Evolutionary conservation across 257 asterid species (phyloP).

Genomic region (Ilex asprella): DNA sequence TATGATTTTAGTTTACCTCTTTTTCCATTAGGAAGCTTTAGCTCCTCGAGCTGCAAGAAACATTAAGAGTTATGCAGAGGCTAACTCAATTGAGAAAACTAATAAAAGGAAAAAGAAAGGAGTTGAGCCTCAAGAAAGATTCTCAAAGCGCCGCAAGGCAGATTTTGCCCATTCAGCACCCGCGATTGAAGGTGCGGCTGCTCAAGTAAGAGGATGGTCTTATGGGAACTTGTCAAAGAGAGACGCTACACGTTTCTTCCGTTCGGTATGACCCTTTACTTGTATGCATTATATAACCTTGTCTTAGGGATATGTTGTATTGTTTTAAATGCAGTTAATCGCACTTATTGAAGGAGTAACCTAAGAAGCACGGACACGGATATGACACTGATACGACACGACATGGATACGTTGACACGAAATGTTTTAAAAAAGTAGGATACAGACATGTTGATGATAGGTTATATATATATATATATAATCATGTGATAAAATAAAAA

Average conservation of each 20-base stretch:
- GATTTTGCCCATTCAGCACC: constrained; percentile 64
- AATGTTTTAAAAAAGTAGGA: too few species aligned
- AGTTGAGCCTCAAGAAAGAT: constrained; percentile 66
- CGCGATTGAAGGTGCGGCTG: constrained; percentile 87
- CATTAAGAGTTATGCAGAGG: constrained; percentile 87
- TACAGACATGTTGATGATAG: too few species aligned
- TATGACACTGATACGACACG: too few species aligned
- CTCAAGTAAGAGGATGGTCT: constrained; percentile 98
- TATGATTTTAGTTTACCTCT: constrained; percentile 8
- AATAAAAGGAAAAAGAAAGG: constrained; percentile 84
- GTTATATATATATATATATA: too few species aligned
- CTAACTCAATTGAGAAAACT: constrained; percentile 51
- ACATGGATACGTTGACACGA: too few species aligned
- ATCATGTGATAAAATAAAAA: too few species aligned
- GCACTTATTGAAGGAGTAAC: too few species aligned
- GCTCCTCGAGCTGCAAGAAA: constrained; percentile 99
- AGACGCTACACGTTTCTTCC: constrained; percentile 91
- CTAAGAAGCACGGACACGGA: too few species aligned
- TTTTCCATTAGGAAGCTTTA: constrained; percentile 57
- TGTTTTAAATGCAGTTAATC: background rate
- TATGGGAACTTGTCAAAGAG: constrained; percentile 89
- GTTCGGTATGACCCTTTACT: constrained; percentile 52
- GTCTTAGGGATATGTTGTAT: background rate
- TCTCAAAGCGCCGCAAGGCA: constrained; percentile 77
- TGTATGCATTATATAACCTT: background rate